Conservation (phyloP, 2,329 filamentous ascomycete genomes). For the Phaeosphaeriaceae sp. region DNA sequence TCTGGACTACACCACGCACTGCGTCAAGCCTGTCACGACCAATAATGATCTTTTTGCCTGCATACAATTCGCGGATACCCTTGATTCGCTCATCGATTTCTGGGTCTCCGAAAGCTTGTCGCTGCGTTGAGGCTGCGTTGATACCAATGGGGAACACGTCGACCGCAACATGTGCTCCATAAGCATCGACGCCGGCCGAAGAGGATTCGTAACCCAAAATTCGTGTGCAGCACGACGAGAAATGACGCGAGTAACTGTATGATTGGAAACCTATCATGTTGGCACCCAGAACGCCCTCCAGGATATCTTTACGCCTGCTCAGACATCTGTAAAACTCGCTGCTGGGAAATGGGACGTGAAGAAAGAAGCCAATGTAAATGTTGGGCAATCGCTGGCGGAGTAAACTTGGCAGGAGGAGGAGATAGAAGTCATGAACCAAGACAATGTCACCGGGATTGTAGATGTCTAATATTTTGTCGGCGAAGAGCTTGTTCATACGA, state of each 20-base stretch:
- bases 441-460: constrained; percentile 95
- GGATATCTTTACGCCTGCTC: constrained; percentile 83
- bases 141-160: constrained; percentile 96
- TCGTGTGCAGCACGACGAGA: constrained; percentile 90
- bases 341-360: constrained; percentile 93
- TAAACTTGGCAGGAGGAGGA: constrained; percentile 87
- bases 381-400: constrained; percentile 84
- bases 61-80: constrained; percentile 76
- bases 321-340: constrained; percentile 94
- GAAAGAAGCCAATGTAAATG: constrained; percentile 92
- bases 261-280: constrained; percentile 97
- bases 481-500: constrained; percentile 90
- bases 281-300: constrained; percentile 87
- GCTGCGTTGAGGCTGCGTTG: constrained; percentile 80
- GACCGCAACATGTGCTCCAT: constrained; percentile 85
- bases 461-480: constrained; percentile 82
- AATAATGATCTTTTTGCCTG: constrained; percentile 93
- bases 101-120: constrained; percentile 72
- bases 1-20: constrained; percentile 92
- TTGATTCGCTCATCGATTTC: constrained; percentile 74
- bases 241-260: constrained; percentile 93
- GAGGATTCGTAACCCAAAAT: constrained; percentile 91
- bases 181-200: constrained; percentile 83
- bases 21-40: constrained; percentile 93
- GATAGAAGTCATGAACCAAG: constrained; percentile 92